A percentile compares a stretch with the other conserved stretches of the same genome.
phyloP scores from a whole-genome alignment of 805 yeast genomes.

The Starmerella asiatica region DNA sequence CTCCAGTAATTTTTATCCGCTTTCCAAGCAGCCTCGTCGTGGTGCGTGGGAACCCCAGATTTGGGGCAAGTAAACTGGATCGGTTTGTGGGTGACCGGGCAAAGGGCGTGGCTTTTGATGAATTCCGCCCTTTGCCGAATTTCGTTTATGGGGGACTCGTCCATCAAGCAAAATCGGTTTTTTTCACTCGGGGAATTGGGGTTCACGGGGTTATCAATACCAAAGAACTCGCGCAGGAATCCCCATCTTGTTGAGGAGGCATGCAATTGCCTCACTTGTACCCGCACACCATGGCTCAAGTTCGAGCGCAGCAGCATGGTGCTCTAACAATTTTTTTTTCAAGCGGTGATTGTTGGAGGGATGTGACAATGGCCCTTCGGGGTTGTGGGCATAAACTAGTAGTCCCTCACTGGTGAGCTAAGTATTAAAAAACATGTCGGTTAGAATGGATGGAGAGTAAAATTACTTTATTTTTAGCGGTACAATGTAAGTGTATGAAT shows the following conservation, averaged over 20 bases:
- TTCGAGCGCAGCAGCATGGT: background rate
- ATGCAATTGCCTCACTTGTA: conserved; percentile 21
- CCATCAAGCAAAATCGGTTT: conserved; percentile 78
- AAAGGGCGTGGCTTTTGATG: conserved; percentile 71
- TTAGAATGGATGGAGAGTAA: too few species aligned
- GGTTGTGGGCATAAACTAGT: background rate
- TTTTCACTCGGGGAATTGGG: conserved; percentile 43
- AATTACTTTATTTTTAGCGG: too few species aligned
- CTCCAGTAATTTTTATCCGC: conserved; percentile 60
- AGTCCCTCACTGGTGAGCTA: background rate
- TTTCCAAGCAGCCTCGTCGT: conserved; percentile 79
- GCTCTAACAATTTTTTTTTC: background rate
- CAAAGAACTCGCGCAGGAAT: conserved; percentile 19
- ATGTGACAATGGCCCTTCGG: background rate
- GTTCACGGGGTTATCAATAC: conserved; percentile 15
- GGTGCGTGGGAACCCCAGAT: conserved; percentile 95
- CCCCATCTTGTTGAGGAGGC: conserved; percentile 25
- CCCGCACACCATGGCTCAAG: background rate
- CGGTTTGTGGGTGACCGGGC: conserved; percentile 76
- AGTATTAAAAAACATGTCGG: too few species aligned
- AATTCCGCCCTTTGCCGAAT: conserved; percentile 82
- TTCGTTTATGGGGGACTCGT: conserved; percentile 77
- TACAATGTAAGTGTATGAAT: too few species aligned
- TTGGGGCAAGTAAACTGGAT: conserved; percentile 80
- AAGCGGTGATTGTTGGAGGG: background rate